phyloP scores from a whole-genome alignment of 257 asterid genomes.

The Thymus quinquecostatus region DNA sequence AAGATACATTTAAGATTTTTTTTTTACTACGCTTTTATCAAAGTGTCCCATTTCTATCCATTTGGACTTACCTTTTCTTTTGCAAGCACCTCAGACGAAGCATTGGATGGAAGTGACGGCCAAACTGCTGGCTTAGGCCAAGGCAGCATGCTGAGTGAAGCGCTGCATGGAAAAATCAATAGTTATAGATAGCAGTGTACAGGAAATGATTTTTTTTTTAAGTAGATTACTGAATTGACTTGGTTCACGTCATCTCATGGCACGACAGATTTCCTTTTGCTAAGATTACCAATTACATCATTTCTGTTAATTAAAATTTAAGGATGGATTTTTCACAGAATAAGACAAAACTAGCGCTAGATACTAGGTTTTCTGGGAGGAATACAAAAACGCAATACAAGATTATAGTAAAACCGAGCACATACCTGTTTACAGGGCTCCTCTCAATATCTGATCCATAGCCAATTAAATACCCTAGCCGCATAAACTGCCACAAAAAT shows the following conservation, averaged over 20 bases:
- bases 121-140: conserved; percentile 99
- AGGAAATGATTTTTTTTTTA: conserved; percentile 11
- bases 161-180: conserved; percentile 55
- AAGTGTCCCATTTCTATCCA: conserved; percentile 29
- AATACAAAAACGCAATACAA: conserved; percentile 9
- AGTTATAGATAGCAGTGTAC: conserved; percentile 23
- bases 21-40: conserved; percentile 6
- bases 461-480: conserved; percentile 95
- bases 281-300: conserved; percentile 23
- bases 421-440: conserved; percentile 96
- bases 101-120: conserved; percentile 92
- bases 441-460: conserved; percentile 83
- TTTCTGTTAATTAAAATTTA: conserved; percentile 9
- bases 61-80: conserved; percentile 84
- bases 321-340: conserved; percentile 12
- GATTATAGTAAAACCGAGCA: conserved; percentile 20
- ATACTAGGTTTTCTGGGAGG: conserved; percentile 18
- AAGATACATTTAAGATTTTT: conserved; percentile 12
- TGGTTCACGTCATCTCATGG: conserved; percentile 9
- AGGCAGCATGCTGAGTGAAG: conserved; percentile 95
- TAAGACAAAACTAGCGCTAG: not conserved
- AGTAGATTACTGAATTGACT: conserved; percentile 1
- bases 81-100: conserved; percentile 83
- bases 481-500: conserved; percentile 82
- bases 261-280: conserved; percentile 26